Evolutionary conservation across 75 land plant genomes (phyloP), one percentile per base, ranked within the genome.

Genomic region (Chamaecyparis obtusa): DNA sequence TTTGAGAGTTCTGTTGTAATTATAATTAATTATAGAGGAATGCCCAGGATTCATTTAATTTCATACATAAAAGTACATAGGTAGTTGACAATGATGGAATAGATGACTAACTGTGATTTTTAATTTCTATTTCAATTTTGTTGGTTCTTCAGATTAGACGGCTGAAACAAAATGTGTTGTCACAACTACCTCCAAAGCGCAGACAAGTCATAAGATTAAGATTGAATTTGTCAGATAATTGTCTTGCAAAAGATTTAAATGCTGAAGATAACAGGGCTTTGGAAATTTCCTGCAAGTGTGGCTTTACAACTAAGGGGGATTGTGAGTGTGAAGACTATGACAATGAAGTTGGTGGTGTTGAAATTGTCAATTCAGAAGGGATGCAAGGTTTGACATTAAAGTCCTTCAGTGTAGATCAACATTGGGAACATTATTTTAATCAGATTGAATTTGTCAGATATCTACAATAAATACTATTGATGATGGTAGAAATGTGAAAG

Each of bases 161-260:
- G 71, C 87, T 98, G 91, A 98, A 98, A 90, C 93, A 95, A 87
- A 91, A 96, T 86, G 94, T 98, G 3, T 55, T 96, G 88, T 78
- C 87, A 14, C 92, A 98, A 89, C 89, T 98, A 82, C 99, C 99
- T 33, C 97, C 99, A 32, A 98, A 96, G 85, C 96, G 99, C 32
- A 86, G 99, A 36, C 99, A 98, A 86, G 88, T 98, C 27, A 94
- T 98, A 80, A 89, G 95, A 57, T 81, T 98, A 87, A 69, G 83
- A 36, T 80, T 98, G 85, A 90, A 85, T 67, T 71, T 83, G 48
- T 85, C 89, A 44, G 99, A 96, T 92, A 91, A 96, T 36, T 35
- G 17, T 56, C 83, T 87, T 69, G 95, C 95, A 9, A 92, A 67
- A 46, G 90, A 90, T 41, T 88, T 86, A 48, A 55, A 56, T 84